A percentile compares a stretch with the other conserved stretches of the same genome.
These are phyloP conservation scores for Acacia melanoxylon DNA, from an alignment of 306 rosid genomes.

Conservation along the genomic window DNA sequence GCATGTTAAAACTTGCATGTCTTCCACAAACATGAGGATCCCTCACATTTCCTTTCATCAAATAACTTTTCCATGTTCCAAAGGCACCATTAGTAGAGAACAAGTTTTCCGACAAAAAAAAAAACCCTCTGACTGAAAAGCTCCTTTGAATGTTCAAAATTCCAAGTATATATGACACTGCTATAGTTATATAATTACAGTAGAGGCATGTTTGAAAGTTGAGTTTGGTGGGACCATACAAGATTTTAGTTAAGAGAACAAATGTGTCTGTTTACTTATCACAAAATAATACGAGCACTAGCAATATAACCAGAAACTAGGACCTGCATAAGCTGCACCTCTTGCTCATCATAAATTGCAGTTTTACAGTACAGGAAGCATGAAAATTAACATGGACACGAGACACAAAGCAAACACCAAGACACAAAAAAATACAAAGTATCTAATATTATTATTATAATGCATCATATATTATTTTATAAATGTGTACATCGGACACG, in stretches of 20 bases:
- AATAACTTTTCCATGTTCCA: background rate
- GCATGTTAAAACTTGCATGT: background rate
- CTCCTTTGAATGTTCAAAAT: background rate
- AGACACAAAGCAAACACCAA: background rate
- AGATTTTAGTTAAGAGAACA: background rate
- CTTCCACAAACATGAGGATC: background rate
- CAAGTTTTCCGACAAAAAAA: no score
- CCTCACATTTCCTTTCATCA: background rate
- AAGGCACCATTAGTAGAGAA: background rate
- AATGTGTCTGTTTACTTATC: background rate
- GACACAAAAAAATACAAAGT: background rate
- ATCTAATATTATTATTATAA: background rate
- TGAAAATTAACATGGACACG: background rate
- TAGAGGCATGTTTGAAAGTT: background rate
- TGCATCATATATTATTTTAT: background rate
- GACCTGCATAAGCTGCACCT: background rate
- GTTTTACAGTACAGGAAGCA: background rate
- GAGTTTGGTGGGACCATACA: background rate
- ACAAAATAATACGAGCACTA: background rate
- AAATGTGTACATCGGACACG: background rate
- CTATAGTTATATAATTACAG: background rate
- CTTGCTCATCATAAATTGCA: background rate
- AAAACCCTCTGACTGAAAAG: background rate
- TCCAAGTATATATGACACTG: background rate
- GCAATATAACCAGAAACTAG: background rate